A percentile compares a stretch with the other conserved stretches of the same genome.
Conservation (phyloP, 345 rosid genomes). For the Melaleuca alternifolia region DNA sequence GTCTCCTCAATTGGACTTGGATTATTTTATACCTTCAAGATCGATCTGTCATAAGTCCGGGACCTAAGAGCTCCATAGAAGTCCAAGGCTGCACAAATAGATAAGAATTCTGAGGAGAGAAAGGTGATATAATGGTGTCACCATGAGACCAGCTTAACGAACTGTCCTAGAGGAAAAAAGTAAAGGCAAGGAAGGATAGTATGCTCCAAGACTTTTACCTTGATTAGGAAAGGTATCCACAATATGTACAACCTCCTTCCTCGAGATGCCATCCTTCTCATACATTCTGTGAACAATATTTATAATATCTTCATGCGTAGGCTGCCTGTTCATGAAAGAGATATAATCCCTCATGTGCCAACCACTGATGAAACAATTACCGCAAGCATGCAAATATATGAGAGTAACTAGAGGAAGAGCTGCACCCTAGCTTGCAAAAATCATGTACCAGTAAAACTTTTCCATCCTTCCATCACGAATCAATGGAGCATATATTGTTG, state of each 20-base stretch:
- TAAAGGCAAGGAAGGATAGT: background rate
- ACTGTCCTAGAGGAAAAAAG: background rate
- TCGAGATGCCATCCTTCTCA: slow-evolving; percentile 73
- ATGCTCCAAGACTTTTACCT: slow-evolving; percentile 26
- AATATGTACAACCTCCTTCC: slow-evolving; percentile 48
- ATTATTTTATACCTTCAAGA: slow-evolving; percentile 45
- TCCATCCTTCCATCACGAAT: slow-evolving; percentile 99
- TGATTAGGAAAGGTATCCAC: slow-evolving; percentile 82
- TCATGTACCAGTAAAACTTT: slow-evolving; percentile 74
- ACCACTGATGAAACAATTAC: background rate
- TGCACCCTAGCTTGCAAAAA: background rate
- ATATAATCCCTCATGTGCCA: background rate
- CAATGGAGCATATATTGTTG: slow-evolving; percentile 84
- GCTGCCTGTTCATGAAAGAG: slow-evolving; percentile 60
- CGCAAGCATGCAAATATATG: background rate
- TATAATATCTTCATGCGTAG: slow-evolving; percentile 70
- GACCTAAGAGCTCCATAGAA: slow-evolving; percentile 95
- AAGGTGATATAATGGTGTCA: background rate
- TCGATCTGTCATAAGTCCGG: slow-evolving; percentile 78
- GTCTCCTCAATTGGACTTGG: background rate
- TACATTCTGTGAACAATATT: slow-evolving; percentile 87
- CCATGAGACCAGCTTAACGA: background rate
- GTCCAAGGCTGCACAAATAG: slow-evolving; percentile 59
- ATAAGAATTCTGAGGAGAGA: background rate
- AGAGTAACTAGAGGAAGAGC: background rate